Conservation (phyloP, 176 grass and related monocot species). For the Olyra latifolia region DNA sequence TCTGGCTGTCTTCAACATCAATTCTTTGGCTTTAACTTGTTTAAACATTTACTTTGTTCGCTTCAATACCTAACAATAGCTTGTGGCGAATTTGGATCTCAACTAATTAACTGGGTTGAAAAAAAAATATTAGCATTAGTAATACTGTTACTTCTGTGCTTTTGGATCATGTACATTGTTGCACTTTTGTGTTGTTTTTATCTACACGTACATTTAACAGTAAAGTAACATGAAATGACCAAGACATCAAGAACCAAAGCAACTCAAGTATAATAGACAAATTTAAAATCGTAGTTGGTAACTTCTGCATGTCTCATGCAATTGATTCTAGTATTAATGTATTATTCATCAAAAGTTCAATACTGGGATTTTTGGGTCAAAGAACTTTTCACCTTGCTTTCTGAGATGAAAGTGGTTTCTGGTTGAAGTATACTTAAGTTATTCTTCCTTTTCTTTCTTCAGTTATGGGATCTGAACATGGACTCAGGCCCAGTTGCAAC, state of each 20-base stretch:
- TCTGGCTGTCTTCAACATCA: background rate
- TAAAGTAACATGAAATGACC: background rate
- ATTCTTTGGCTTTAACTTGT: background rate
- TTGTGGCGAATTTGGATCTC: background rate
- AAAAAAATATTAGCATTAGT: conserved; percentile 6
- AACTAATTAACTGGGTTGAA: background rate
- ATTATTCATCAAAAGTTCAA: background rate
- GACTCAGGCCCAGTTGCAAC: conserved; percentile 83
- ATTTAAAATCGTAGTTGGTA: background rate
- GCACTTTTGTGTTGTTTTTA: conserved; percentile 4
- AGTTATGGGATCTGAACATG: conserved; percentile 97
- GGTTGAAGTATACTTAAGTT: background rate
- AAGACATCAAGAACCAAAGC: background rate
- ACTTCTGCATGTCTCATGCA: background rate
- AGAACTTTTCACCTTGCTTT: conserved; percentile 16
- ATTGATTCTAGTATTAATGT: conserved; percentile 18
- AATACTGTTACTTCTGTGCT: background rate
- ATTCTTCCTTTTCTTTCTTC: conserved; percentile 21
- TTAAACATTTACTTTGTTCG: background rate
- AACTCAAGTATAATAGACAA: background rate
- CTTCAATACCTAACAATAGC: conserved; percentile 15
- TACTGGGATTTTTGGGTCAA: background rate
- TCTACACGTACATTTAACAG: background rate
- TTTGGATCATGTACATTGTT: background rate
- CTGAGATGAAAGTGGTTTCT: conserved; percentile 14